phyloP scores from a whole-genome alignment of 768 basidiomycete genomes.

The Hebeloma cylindrosporum region DNA sequence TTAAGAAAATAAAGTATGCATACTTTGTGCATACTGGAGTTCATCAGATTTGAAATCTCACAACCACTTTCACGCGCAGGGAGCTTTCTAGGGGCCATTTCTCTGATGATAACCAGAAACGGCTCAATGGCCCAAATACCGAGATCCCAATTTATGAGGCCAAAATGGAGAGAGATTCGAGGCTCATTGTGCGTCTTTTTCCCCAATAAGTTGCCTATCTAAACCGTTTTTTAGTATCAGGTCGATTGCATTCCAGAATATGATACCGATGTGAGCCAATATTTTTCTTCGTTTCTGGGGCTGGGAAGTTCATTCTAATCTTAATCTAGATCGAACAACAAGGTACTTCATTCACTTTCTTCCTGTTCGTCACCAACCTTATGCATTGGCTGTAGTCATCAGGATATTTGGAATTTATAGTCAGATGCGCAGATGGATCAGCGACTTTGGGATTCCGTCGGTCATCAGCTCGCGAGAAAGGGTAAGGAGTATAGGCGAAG shows the following conservation, averaged over 20 bases:
- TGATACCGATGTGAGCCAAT: conserved; percentile 27
- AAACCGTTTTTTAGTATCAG: conserved; percentile 48
- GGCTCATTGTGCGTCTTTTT: conserved; percentile 44
- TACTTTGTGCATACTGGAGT: not conserved
- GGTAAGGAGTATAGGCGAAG: conserved; percentile 49
- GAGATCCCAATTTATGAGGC: conserved; percentile 68
- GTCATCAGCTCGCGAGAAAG: conserved; percentile 36
- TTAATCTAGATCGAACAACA: conserved; percentile 35
- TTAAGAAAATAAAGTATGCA: conserved; percentile 69
- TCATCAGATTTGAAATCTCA: not conserved
- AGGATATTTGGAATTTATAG: conserved; percentile 40
- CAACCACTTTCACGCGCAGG: too few species aligned
- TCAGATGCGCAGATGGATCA: conserved; percentile 39
- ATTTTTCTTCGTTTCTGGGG: conserved; percentile 1
- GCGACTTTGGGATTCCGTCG: conserved; percentile 39
- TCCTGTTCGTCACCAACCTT: not conserved
- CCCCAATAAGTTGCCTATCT: not conserved
- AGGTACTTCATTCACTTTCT: conserved; percentile 18
- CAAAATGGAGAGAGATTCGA: conserved; percentile 55
- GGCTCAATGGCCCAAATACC: conserved; percentile 42
- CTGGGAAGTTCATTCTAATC: too few species aligned
- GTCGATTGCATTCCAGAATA: conserved; percentile 46
- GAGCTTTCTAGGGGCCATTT: conserved; percentile 71
- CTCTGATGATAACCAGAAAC: conserved; percentile 67
- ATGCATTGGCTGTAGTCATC: conserved; percentile 23